Base-by-base conservation (phyloP, 495 filamentous ascomycete genomes). In the Podospora sp. region DNA sequence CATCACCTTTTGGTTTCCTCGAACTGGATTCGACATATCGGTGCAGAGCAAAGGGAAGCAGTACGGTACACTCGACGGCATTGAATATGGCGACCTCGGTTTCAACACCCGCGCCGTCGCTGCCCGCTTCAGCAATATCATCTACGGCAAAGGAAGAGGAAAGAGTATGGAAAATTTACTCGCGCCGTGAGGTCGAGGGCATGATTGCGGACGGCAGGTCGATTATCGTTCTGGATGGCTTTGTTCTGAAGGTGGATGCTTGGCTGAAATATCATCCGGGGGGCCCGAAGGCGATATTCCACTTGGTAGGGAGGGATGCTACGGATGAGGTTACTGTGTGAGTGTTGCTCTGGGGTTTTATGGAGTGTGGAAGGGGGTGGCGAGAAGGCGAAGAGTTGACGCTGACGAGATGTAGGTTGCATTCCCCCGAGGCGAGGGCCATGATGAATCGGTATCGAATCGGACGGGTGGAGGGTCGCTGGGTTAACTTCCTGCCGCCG, bases 241-340 rank as follows among this genome's bases (percentile, higher is more conserved):
- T 89, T 73, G 94, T 97, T 6, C 78, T 98, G 64, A 95, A 92
- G 79, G 88, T 91, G 1, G 94, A 99, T 77, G 84, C 90, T 29
- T 99, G 91, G 91, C 81, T 94, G 35, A 85, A 86, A 60, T 98
- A 88, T 73, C 95, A 99, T 73, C 95, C 95, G 18, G 95, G 95
- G 63, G 95, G 95, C 56, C 91, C 94, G 71, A 96, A 92, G 78
- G 85, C 96, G 24, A 97, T 99, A 68, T 82, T 86, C 77, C 95
- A 99, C 76, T 94, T 98, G 93, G 89, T 99, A 60, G 95, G 95
- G 60, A 86, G 92, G 79, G 95, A 99, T 88, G 96, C 92, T 46
- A 97, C 95, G 20, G 93, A 97, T 77, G 95, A 98, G 79, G 89
- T 97, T 72, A 93, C 91, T 78, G 90, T 87, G 92, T 97, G 85